These are phyloP conservation scores for Lichtheimia ramosa DNA, from an alignment of 371 early-diverging fungal species.

Conservation along the genomic window DNA sequence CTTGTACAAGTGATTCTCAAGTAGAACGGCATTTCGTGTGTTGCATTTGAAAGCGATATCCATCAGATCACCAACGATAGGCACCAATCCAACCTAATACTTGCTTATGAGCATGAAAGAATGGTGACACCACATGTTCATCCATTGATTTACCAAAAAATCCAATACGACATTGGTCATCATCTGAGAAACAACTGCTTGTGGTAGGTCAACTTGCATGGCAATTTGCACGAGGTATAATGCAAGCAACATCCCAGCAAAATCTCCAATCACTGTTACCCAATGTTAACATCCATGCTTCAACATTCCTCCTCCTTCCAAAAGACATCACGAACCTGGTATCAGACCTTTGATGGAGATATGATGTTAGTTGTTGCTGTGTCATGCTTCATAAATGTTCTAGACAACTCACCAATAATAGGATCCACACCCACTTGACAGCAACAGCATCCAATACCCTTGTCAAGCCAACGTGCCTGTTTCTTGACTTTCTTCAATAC, in stretches of 20 bases:
- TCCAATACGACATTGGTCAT: conserved; percentile 30
- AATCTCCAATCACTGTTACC: conserved; percentile 36
- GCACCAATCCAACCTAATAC: conserved; percentile 49
- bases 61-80: conserved; percentile 45
- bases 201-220: conserved; percentile 22
- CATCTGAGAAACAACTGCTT: conserved; percentile 20
- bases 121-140: not conserved
- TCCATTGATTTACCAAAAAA: conserved; percentile 18
- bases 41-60: conserved; percentile 54
- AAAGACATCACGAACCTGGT: not conserved
- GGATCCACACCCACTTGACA: conserved; percentile 28
- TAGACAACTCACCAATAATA: conserved; percentile 19
- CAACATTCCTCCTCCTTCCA: too few relatives aligned
- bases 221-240: conserved; percentile 21
- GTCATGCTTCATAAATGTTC: not conserved
- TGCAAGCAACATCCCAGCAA: conserved; percentile 25
- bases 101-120: not conserved
- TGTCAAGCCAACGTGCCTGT: conserved; percentile 18
- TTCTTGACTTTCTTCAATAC: conserved; percentile 20
- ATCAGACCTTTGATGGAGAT: not conserved
- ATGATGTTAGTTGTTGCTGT: too few relatives aligned
- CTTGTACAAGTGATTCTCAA: conserved; percentile 37
- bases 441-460: conserved; percentile 26
- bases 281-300: too few relatives aligned
- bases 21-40: conserved; percentile 43